Evolutionary conservation across 2,329 filamentous ascomycete genomes (phyloP).

Genomic region (Cytospora leucostoma): DNA sequence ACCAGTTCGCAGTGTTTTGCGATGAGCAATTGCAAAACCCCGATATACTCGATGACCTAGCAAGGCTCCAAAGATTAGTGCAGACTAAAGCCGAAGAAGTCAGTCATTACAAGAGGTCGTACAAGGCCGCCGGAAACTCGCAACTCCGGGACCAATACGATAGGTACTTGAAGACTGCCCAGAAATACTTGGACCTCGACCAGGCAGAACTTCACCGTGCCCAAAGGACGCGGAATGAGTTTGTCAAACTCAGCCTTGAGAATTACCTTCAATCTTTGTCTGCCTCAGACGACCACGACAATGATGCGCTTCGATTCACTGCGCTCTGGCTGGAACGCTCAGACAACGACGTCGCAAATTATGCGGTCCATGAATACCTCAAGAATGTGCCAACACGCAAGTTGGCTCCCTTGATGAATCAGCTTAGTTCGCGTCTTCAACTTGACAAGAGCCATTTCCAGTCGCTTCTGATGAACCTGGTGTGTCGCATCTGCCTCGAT

Average conservation of each 20-base stretch:
- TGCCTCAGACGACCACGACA: slow-evolving; percentile 85
- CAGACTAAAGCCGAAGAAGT: slow-evolving; percentile 83
- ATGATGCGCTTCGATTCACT: slow-evolving; percentile 87
- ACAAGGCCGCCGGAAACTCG: slow-evolving; percentile 4
- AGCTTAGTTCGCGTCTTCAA: slow-evolving; percentile 89
- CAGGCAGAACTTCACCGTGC: slow-evolving; percentile 82
- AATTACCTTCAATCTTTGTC: slow-evolving; percentile 87
- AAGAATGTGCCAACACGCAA: slow-evolving; percentile 81
- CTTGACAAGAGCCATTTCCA: slow-evolving; percentile 73
- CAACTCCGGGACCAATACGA: slow-evolving; percentile 68
- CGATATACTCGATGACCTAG: slow-evolving; percentile 81
- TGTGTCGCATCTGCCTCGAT: slow-evolving; percentile 83
- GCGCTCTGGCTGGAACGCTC: slow-evolving; percentile 92
- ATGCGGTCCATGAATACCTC: slow-evolving; percentile 71
- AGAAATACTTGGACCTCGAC: slow-evolving; percentile 87
- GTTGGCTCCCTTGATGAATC: slow-evolving; percentile 91
- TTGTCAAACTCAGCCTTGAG: slow-evolving; percentile 85
- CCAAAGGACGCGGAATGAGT: slow-evolving; percentile 73
- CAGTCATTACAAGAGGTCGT: slow-evolving; percentile 33
- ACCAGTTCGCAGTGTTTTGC: slow-evolving; percentile 94
- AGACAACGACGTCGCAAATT: slow-evolving; percentile 73
- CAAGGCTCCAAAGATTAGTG: slow-evolving; percentile 75
- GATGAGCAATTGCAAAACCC: slow-evolving; percentile 89
- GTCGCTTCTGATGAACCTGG: slow-evolving; percentile 68
- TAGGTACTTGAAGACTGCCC: slow-evolving; percentile 69